These are phyloP conservation scores for Hymenoscyphus infarciens DNA, from an alignment of 2,329 filamentous ascomycete species.

Conservation along the genomic window DNA sequence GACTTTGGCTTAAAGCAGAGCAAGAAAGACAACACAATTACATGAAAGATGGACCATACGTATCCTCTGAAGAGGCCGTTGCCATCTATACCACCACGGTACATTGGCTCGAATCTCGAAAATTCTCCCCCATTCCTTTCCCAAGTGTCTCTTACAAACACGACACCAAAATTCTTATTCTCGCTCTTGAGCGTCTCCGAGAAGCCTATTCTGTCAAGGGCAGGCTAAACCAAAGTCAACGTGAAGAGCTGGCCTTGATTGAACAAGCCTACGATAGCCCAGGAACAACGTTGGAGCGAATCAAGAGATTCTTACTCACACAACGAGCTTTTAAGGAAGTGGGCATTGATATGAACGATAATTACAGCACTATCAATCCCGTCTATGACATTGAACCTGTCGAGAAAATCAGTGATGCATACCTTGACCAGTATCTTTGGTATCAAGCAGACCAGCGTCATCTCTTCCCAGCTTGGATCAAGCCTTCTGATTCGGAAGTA, in stretches of 20 bases:
- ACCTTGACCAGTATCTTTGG: slow-evolving; percentile 97
- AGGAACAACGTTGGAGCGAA: slow-evolving; percentile 89
- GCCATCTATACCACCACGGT: slow-evolving; percentile 99
- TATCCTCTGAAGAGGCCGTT: slow-evolving; percentile 96
- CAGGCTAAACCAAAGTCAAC: slow-evolving; percentile 91
- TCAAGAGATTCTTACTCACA: slow-evolving; percentile 95
- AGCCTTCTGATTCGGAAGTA: slow-evolving; percentile 96
- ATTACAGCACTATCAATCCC: slow-evolving; percentile 98
- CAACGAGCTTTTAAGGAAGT: slow-evolving; percentile 99
- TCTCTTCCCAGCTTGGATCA: slow-evolving; percentile 97
- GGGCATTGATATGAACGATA: slow-evolving; percentile 99
- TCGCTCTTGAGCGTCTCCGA: slow-evolving; percentile 86
- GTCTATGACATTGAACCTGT: slow-evolving; percentile 99
- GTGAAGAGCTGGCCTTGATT: slow-evolving; percentile 92
- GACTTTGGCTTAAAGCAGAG: slow-evolving; percentile 96
- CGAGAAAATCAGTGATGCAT: slow-evolving; percentile 98
- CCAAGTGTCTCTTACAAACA: slow-evolving; percentile 99
- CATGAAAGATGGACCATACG: slow-evolving; percentile 98
- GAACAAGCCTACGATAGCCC: slow-evolving; percentile 98
- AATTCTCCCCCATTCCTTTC: slow-evolving; percentile 98
- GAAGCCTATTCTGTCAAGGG: slow-evolving; percentile 98
- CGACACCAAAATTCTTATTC: slow-evolving; percentile 96
- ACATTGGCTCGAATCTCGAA: slow-evolving; percentile 96
- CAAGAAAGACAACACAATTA: slow-evolving; percentile 99
- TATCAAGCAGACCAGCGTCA: slow-evolving; percentile 98